Conservation (phyloP, 1,139 yeast species). For the Nakaseomyces nivariensis region DNA sequence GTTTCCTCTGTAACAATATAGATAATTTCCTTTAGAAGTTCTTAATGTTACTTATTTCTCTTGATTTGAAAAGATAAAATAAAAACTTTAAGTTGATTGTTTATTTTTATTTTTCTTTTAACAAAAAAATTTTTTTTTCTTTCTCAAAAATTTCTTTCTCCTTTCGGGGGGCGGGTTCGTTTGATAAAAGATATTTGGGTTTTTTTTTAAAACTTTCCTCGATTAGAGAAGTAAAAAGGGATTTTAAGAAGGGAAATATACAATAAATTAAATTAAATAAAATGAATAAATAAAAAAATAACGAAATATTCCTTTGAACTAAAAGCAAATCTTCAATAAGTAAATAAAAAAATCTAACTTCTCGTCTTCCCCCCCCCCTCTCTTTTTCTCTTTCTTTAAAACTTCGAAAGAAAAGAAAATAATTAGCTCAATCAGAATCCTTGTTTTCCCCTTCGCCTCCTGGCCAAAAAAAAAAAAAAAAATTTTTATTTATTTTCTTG, state of each 20-base stretch:
- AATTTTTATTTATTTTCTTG: not conserved
- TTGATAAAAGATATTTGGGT: not conserved
- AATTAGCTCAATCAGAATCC: not conserved
- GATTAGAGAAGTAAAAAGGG: too few species aligned
- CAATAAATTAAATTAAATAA: not conserved
- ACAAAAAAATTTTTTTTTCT: not conserved
- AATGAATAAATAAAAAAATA: too few species aligned
- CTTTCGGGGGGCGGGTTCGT: not conserved
- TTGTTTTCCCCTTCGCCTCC: not conserved
- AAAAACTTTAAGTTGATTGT: not conserved
- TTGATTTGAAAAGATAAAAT: not conserved
- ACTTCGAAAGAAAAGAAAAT: not conserved
- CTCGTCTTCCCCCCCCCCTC: not conserved
- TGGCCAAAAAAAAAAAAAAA: not conserved
- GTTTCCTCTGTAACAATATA: too few species aligned
- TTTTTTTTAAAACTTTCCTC: not conserved
- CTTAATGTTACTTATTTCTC: not conserved
- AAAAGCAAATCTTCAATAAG: too few species aligned
- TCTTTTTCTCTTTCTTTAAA: not conserved
- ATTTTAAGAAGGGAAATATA: not conserved
- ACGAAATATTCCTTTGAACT: too few species aligned
- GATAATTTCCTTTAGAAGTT: not conserved
- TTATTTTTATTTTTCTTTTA: not conserved
- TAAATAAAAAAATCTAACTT: not conserved
- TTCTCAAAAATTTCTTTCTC: not conserved